Evolutionary conservation across 2,329 filamentous ascomycete genomes (phyloP).

Genomic region (Botrytis fragariae): DNA sequence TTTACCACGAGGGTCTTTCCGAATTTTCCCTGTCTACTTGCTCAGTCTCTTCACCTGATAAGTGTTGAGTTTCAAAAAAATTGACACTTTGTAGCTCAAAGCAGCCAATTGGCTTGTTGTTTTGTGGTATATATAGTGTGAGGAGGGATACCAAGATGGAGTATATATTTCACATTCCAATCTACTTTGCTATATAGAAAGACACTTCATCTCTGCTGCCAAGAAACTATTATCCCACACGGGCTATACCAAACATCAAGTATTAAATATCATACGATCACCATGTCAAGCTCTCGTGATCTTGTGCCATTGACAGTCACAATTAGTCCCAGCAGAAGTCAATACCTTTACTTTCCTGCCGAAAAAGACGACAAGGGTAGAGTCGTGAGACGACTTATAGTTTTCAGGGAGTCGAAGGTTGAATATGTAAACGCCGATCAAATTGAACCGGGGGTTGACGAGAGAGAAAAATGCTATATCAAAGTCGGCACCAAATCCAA

Average conservation of each 20-base stretch:
- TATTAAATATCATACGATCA: neutral
- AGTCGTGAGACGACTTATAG: neutral
- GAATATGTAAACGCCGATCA: neutral
- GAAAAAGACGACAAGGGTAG: neutral
- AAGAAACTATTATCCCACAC: neutral
- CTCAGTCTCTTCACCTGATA: neutral
- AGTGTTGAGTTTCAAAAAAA: neutral
- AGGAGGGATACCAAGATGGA: neutral
- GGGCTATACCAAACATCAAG: no score
- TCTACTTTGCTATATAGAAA: neutral
- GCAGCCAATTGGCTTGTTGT: neutral
- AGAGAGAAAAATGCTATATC: neutral
- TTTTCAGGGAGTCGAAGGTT: neutral
- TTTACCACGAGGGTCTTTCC: neutral
- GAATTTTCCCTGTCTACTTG: neutral
- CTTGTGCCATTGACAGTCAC: accelerated
- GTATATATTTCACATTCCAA: neutral
- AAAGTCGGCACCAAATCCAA: neutral
- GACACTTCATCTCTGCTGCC: neutral
- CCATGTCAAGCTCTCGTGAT: accelerated
- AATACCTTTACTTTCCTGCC: neutral
- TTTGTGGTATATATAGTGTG: neutral
- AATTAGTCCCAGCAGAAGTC: neutral
- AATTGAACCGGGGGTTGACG: no score
- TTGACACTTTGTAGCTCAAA: neutral